Base-by-base conservation (phyloP, 2,329 filamentous ascomycete genomes). In the Sordariomycetes sp. region DNA sequence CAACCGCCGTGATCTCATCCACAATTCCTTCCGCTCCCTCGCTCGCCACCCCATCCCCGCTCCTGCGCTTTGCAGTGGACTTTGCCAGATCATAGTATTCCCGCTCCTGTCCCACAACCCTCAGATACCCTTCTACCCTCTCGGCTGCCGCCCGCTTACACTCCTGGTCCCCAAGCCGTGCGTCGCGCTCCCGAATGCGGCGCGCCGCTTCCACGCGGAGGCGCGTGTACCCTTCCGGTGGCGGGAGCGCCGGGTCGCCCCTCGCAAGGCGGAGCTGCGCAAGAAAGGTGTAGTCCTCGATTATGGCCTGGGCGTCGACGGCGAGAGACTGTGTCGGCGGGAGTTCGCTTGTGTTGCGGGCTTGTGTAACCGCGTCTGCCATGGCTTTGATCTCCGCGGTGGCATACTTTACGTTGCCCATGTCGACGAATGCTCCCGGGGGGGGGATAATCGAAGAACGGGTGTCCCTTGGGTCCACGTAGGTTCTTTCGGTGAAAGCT, bases 131-230 rank as follows among this genome's bases (percentile, higher is more conserved):
- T 17, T 53, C 51, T 7, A 54, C 52, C 1, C 56, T 34, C 17
- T 54, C 24, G 3, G 12, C 20, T 12, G 56, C 56, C 12, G 51
- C 56, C 10, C 15, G 35, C 0, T 3, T 22, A 35, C 51, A 36
- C 17, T 57, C 52, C 6, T 22, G 25, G 17, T 50, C 35, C 15
- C 39, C 8, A 13, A 57, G 51, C 3, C 12, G 2, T 32, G 51
- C 34, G 36, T 74, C 70, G 1, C 73, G 71, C 20, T 69, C 65
- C 3, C 63, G 62, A 52, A 74, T 72, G 4, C 62, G 62, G 3
- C 67, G 67, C 2, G 67, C 61, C 17, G 73, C 67, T 22, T 70
- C 63, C 10, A 72, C 63, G 0, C 62, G 64, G 0, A 72, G 53
- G 0, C 62, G 35, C 1, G 60, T 61, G 50, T 68, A 69, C 0